Base-by-base conservation (phyloP, 2,329 filamentous ascomycete genomes). In the Aspergillus novofumigatus region DNA sequence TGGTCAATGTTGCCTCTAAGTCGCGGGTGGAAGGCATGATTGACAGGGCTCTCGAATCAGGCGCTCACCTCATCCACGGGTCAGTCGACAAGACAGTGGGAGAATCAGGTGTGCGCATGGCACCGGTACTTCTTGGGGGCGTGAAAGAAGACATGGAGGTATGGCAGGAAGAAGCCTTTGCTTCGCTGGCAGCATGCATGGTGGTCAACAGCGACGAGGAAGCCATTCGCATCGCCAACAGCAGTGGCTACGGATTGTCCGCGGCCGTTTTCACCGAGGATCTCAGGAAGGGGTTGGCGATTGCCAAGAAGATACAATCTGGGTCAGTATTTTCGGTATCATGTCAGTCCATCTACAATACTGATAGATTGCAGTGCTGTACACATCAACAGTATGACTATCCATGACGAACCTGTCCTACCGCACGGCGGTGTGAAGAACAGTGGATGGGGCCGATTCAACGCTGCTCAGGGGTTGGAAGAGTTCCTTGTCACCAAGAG, bases 81-180 rank as follows among this genome's bases (percentile, higher is more conserved):
- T 62, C 65, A 4, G 52, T 53, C 1, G 54, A 62, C 20, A 23
- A 54, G 11, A 9, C 59, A 59, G 14, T 35, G 42, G 1, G 21
- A 23, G 62, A 61, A 2, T 52, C 64, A 7, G 66, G 65, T 1
- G 67, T 72, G n/a, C 72, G 78, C 17, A 77, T 91, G 77, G 80
- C 82, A 0, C 87, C 88, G 2, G 77, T 89, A 42, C 81, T 92
- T 47, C 75, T 94, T 0, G 83, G 83, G 17, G 83, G 82, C 51
- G 85, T 92, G 7, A 87, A 71, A 20, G 79, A 82, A 54, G 80
- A 82, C 0, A 93, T 93, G 90, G 83, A 87, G 29, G 75, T 93
- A 9, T 93, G 87, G 77, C 78, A 83, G 63, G 85, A 83, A 1
- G 90, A 94, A 72, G 86, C 83, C 0, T 94, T 94, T 64, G 90